Base-by-base conservation (phyloP, 2,329 filamentous ascomycete genomes). In the Neonectria magnoliae region DNA sequence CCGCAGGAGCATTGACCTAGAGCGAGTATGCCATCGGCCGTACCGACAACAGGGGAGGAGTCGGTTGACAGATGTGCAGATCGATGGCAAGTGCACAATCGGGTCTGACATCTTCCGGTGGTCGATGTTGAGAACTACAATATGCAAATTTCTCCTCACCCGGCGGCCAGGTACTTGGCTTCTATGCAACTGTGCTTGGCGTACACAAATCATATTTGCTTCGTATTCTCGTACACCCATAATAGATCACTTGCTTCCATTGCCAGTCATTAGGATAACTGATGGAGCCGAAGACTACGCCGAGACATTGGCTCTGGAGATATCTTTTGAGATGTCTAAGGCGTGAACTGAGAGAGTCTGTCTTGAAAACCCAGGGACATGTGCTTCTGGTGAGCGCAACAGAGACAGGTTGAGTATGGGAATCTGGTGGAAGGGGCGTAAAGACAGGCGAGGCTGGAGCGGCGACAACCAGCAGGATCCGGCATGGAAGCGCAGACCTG, bases 51-150 rank as follows among this genome's bases (percentile, higher is more conserved):
- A 38, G 48, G 41, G 50, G 41, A 45, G 50, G 41, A 45, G 20
- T 33, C 18, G 29, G 27, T 47, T 60, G 57, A 47, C 57, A 54
- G 57, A 47, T 60, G 60, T 31, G 53, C 47, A 51, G 53, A 57
- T 57, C 60, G 53, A 57, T 36, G 38, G 29, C 36, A 20, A 59
- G 20, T 44, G 27, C 38, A 50, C 36, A 36, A 55, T 60, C 57
- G 51, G 57, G 33, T 41, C 16, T 14, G 50, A 38, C 50, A 22
- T 29, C 11, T 38, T 38, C 36, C 36, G 14, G 16, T 38, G 14
- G 57, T 48, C 18, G 52, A 47, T 18, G 38, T 52, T 44, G 22
- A 31, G 38, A 33, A 41, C 58, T 7, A 50, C n/a, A 50, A 50
- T 53, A 45, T 25, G 31, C 47, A 41, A 58, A 36, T 25, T 36